Conservation (phyloP, 176 grass and related monocot genomes). For the Zoysia pacifica region DNA sequence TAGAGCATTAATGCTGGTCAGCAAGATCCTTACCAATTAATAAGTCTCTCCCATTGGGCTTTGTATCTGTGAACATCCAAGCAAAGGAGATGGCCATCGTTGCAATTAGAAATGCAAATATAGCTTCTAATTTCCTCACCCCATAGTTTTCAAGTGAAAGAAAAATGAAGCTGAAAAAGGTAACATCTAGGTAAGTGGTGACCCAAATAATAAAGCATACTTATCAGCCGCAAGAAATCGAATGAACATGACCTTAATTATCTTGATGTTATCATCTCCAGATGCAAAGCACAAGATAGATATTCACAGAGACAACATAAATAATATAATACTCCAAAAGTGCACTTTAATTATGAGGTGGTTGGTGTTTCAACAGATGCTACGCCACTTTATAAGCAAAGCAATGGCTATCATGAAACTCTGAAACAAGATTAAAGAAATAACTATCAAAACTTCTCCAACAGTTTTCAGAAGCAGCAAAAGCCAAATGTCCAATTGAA, state of each 20-base stretch:
- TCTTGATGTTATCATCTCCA: slow-evolving; percentile 7
- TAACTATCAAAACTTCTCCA: not conserved
- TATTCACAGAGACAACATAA: not conserved
- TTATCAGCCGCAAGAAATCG: not conserved
- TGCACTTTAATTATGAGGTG: not conserved
- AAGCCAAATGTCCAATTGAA: slow-evolving; percentile 15
- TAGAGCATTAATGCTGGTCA: not conserved
- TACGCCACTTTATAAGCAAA: not conserved
- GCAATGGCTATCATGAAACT: not conserved
- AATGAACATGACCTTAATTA: slow-evolving; percentile 3
- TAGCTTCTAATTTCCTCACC: slow-evolving; percentile 88
- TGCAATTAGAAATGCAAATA: slow-evolving; percentile 91
- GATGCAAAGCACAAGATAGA: slow-evolving; percentile 18
- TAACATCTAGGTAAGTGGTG: slow-evolving; percentile 15
- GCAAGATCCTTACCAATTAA: slow-evolving; percentile 62
- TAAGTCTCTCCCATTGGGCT: slow-evolving; percentile 47
- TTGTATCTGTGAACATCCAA: slow-evolving; percentile 89
- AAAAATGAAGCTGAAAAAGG: slow-evolving; percentile 85
- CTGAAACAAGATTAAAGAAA: not conserved
- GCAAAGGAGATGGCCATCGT: slow-evolving; percentile 92
- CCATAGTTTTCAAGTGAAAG: slow-evolving; percentile 97
- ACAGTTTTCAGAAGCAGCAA: slow-evolving; percentile 5
- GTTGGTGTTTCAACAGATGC: not conserved
- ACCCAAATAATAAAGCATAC: not conserved
- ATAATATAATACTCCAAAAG: not conserved